These are phyloP conservation scores for Stagonosporopsis tanaceti DNA, from an alignment of 2,329 filamentous ascomycete species.

Conservation along the genomic window DNA sequence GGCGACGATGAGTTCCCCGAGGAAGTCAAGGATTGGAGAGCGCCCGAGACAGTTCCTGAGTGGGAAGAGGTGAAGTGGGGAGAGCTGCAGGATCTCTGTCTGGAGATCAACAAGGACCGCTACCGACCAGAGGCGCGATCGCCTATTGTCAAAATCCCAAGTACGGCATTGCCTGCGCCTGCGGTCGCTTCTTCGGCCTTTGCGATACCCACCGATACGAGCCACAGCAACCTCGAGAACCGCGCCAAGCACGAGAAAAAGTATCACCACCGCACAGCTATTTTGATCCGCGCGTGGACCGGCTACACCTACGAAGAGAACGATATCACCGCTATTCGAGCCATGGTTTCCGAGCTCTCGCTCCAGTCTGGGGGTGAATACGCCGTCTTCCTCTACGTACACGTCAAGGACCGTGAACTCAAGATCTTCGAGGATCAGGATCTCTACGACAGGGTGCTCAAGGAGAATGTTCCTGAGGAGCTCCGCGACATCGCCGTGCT, in stretches of 20 bases:
- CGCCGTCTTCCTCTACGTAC: slow-evolving; percentile 57
- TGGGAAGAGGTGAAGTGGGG: slow-evolving; percentile 77
- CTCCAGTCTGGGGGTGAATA: slow-evolving; percentile 58
- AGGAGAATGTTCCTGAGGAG: slow-evolving; percentile 71
- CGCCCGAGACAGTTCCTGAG: slow-evolving; percentile 53
- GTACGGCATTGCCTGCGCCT: slow-evolving; percentile 36
- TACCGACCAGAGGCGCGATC: slow-evolving; percentile 58
- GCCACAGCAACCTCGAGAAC: slow-evolving; percentile 39
- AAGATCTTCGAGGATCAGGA: slow-evolving; percentile 67
- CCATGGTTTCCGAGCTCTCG: slow-evolving; percentile 56
- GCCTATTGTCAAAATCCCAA: slow-evolving; percentile 38
- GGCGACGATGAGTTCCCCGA: slow-evolving; percentile 59
- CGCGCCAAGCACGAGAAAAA: slow-evolving; percentile 33
- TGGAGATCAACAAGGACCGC: slow-evolving; percentile 70
- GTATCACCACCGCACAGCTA: slow-evolving; percentile 55
- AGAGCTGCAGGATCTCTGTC: slow-evolving; percentile 71
- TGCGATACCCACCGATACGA: slow-evolving; percentile 38
- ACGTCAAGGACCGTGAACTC: slow-evolving; percentile 61
- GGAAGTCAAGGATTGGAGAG: slow-evolving; percentile 54
- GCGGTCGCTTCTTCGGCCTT: slow-evolving; percentile 41
- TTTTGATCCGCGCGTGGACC: slow-evolving; percentile 57
- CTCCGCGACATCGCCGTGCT: slow-evolving; percentile 75
- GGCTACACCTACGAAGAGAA: slow-evolving; percentile 58
- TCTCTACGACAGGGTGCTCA: slow-evolving; percentile 67
- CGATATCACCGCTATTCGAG: slow-evolving; percentile 55